Evolutionary conservation across 1,284 basidiomycete genomes (phyloP).

Genomic region (Puccinia polysora): DNA sequence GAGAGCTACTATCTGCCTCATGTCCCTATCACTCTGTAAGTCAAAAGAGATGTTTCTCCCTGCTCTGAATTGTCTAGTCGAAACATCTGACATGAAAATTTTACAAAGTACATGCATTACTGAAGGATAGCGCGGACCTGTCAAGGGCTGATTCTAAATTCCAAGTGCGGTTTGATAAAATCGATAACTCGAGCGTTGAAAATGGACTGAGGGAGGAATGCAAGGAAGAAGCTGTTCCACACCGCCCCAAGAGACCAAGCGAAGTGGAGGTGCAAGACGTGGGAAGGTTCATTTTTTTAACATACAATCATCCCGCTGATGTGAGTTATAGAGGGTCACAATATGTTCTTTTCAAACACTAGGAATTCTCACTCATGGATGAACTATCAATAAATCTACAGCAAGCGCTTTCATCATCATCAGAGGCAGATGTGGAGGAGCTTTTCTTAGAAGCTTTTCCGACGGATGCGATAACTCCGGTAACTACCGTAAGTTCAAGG

Average conservation of each 20-base stretch:
- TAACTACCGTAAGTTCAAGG: neutral
- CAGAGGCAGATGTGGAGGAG: slow-evolving; percentile 6
- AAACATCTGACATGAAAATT: neutral
- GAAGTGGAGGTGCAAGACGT: slow-evolving; percentile 19
- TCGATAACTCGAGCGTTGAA: neutral
- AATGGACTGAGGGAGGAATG: neutral
- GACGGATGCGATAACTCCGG: too few relatives aligned
- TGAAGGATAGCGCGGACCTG: neutral
- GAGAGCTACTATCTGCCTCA: slow-evolving; percentile 5
- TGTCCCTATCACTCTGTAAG: slow-evolving; percentile 14
- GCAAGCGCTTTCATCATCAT: slow-evolving; percentile 20
- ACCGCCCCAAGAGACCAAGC: slow-evolving; percentile 2
- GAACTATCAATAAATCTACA: neutral
- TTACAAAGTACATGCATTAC: neutral
- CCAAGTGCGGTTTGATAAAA: slow-evolving; percentile 10
- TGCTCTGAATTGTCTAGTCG: neutral
- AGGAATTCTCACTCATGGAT: neutral
- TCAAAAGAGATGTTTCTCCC: neutral
- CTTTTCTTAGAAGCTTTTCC: neutral
- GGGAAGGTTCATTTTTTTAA: neutral
- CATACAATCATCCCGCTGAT: neutral
- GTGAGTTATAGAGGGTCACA: slow-evolving; percentile 1
- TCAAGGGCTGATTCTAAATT: neutral
- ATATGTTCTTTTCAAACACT: neutral
- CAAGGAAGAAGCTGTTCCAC: neutral